These are phyloP conservation scores for Thamnidium elegans DNA, from an alignment of 192 early-diverging fungal genomes.

Conservation along the genomic window DNA sequence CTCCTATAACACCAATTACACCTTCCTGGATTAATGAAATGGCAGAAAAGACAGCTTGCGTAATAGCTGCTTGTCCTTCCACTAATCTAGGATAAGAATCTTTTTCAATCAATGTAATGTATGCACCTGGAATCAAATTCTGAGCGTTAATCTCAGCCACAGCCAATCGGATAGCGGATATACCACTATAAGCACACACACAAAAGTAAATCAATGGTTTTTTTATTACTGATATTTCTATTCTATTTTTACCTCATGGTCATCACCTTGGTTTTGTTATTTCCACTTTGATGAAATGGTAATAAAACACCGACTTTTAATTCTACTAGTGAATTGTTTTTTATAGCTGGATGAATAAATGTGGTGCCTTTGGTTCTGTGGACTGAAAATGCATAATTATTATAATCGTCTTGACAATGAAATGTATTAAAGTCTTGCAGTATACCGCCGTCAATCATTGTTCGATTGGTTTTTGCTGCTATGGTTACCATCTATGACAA, in stretches of 20 bases:
- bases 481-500: neutral
- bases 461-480: neutral
- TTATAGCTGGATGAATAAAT: slow-evolving; percentile 13
- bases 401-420: slow-evolving; percentile 15
- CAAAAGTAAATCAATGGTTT: neutral
- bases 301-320: slow-evolving; percentile 33
- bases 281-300: slow-evolving; percentile 34
- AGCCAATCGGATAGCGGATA: slow-evolving; percentile 47
- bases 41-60: slow-evolving; percentile 46
- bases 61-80: slow-evolving; percentile 42
- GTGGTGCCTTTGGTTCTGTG: slow-evolving; percentile 15
- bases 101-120: slow-evolving; percentile 46
- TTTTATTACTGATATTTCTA: neutral
- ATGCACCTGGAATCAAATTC: slow-evolving; percentile 49
- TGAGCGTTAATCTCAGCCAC: slow-evolving; percentile 46
- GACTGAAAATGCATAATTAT: slow-evolving; percentile 27
- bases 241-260: slow-evolving; percentile 28
- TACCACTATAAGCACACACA: slow-evolving; percentile 32
- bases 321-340: slow-evolving; percentile 13
- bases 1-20: slow-evolving; percentile 49
- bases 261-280: slow-evolving; percentile 31
- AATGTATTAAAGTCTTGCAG: neutral
- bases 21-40: slow-evolving; percentile 47
- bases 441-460: neutral
- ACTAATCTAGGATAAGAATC: slow-evolving; percentile 45